Evolutionary conservation across 768 basidiomycete genomes (phyloP).

Genomic region (Mycena polygramma): DNA sequence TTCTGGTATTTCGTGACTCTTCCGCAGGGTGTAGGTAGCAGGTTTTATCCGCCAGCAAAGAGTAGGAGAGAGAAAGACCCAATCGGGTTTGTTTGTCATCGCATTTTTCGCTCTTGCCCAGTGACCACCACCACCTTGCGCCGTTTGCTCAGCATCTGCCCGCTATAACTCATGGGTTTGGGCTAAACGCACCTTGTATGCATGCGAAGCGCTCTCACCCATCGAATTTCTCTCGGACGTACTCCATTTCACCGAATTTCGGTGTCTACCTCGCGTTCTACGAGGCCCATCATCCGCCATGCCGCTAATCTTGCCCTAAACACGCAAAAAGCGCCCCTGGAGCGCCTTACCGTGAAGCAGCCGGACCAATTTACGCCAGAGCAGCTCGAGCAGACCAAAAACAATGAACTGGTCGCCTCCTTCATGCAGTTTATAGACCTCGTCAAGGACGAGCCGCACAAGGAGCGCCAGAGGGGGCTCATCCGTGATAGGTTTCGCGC

Average conservation of each 20-base stretch:
- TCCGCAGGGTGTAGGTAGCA: no score
- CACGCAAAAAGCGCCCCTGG: background rate
- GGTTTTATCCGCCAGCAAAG: no score
- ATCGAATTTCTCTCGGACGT: background rate
- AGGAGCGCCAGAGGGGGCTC: background rate
- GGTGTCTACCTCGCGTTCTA: background rate
- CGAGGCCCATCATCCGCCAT: background rate
- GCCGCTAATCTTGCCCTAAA: background rate
- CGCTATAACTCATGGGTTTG: slow-evolving; percentile 18
- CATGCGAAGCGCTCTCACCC: slow-evolving; percentile 26
- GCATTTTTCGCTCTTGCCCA: no score
- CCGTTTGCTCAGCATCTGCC: background rate
- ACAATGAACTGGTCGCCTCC: slow-evolving; percentile 27
- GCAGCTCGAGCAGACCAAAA: slow-evolving; percentile 6
- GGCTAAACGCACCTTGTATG: slow-evolving; percentile 18
- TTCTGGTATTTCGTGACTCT: no score
- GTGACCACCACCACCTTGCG: no score
- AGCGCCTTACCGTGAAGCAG: background rate
- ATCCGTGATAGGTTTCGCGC: slow-evolving; percentile 17
- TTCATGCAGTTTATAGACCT: slow-evolving; percentile 33
- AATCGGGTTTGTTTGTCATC: no score
- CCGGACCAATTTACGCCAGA: background rate
- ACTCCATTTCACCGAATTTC: slow-evolving; percentile 8
- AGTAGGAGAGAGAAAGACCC: no score
- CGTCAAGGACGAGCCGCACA: slow-evolving; percentile 26